These are phyloP conservation scores for Cryphonectria japonica DNA, from an alignment of 2,329 filamentous ascomycete species.

Conservation along the genomic window DNA sequence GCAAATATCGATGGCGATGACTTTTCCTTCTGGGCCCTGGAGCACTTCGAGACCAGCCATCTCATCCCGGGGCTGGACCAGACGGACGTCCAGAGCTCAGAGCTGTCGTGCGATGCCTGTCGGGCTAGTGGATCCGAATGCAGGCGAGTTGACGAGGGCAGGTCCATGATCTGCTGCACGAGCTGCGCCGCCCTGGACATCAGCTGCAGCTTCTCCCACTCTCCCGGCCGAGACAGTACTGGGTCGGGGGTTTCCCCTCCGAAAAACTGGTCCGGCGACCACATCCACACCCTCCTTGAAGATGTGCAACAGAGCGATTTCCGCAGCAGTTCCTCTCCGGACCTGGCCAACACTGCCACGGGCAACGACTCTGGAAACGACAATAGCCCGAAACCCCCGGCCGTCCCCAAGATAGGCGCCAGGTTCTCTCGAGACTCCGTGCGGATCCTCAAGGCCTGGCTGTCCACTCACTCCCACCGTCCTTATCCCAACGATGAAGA, in stretches of 20 bases:
- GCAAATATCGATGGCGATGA: slow-evolving; percentile 62
- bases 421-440: slow-evolving; percentile 82
- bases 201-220: slow-evolving; percentile 59
- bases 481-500: slow-evolving; percentile 89
- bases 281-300: slow-evolving; percentile 45
- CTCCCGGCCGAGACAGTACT: slow-evolving; percentile 39
- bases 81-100: slow-evolving; percentile 42
- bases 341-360: slow-evolving; percentile 33
- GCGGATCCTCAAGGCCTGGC: slow-evolving; percentile 82
- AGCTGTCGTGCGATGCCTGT: slow-evolving; percentile 57
- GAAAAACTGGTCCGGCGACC: slow-evolving; percentile 51
- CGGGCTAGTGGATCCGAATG: slow-evolving; percentile 57
- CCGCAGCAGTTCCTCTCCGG: slow-evolving; percentile 33
- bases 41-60: slow-evolving; percentile 57
- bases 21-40: slow-evolving; percentile 61
- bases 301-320: slow-evolving; percentile 36
- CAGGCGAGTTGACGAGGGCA: slow-evolving; percentile 64
- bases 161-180: slow-evolving; percentile 63
- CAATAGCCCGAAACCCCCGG: slow-evolving; percentile 30
- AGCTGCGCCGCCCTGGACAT: slow-evolving; percentile 63
- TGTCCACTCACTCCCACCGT: slow-evolving; percentile 76
- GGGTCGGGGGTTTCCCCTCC: slow-evolving; percentile 47
- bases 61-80: slow-evolving; percentile 32
- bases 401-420: slow-evolving; percentile 66
- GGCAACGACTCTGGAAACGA: slow-evolving; percentile 32